phyloP scores from a whole-genome alignment of 306 rosid species.

The Vigna unguiculata region DNA sequence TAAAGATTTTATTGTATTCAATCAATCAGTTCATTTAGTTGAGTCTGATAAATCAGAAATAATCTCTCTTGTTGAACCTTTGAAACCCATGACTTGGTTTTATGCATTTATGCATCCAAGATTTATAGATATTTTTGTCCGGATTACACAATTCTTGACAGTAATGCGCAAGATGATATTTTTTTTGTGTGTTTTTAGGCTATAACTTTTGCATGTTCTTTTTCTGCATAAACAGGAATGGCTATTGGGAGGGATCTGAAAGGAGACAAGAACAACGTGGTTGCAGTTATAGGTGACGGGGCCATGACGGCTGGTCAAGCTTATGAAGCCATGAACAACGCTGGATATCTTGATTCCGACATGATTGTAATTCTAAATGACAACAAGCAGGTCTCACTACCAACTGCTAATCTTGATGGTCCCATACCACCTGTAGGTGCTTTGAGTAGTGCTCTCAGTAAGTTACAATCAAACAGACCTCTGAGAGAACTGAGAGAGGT shows the following conservation, averaged over 20 bases:
- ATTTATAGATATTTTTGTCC: neutral
- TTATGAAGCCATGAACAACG: slow-evolving; percentile 98
- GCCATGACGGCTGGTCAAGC: slow-evolving; percentile 99
- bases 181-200: slow-evolving; percentile 22
- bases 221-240: slow-evolving; percentile 72
- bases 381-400: slow-evolving; percentile 90
- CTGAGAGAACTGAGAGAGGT: slow-evolving; percentile 91
- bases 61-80: neutral
- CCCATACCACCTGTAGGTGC: slow-evolving; percentile 92
- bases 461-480: slow-evolving; percentile 82
- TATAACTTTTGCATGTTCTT: slow-evolving; percentile 29
- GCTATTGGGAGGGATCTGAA: slow-evolving; percentile 91
- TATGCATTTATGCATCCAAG: neutral
- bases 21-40: neutral
- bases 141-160: slow-evolving; percentile 1
- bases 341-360: slow-evolving; percentile 88
- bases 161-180: neutral
- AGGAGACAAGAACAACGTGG: slow-evolving; percentile 69
- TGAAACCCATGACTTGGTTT: neutral
- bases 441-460: slow-evolving; percentile 87
- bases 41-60: neutral
- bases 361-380: slow-evolving; percentile 90
- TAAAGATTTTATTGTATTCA: neutral
- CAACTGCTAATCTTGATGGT: slow-evolving; percentile 89
- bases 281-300: slow-evolving; percentile 87